Conservation (phyloP, 805 yeast species). For the Candida glaebosa region DNA sequence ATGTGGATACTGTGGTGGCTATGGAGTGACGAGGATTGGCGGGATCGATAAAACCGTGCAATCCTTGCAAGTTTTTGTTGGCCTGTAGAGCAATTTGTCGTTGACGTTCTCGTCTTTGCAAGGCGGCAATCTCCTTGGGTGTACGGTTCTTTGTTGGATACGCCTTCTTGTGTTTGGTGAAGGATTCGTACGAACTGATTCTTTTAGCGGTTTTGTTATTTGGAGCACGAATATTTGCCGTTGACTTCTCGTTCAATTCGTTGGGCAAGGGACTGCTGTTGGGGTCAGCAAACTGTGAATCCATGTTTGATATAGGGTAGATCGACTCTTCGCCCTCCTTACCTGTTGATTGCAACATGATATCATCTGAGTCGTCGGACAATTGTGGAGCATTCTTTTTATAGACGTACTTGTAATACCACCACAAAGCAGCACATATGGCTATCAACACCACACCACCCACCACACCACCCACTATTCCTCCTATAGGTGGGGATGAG, state of each 20-base stretch:
- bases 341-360: conserved; percentile 1
- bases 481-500: conserved; percentile 26
- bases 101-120: conserved; percentile 15
- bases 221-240: conserved; percentile 4
- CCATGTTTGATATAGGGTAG: conserved; percentile 15
- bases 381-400: conserved; percentile 28
- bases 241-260: not conserved
- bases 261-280: conserved; percentile 6
- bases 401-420: conserved; percentile 27
- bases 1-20: conserved; percentile 62
- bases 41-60: conserved; percentile 15
- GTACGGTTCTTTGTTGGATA: conserved; percentile 16
- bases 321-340: conserved; percentile 4
- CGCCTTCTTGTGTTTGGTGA: conserved; percentile 23
- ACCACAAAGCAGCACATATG: conserved; percentile 18
- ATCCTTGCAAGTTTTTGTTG: conserved; percentile 8
- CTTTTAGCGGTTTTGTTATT: conserved; percentile 16
- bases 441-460: conserved; percentile 33
- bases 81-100: conserved; percentile 10
- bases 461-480: conserved; percentile 40
- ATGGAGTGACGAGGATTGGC: conserved; percentile 29
- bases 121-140: conserved; percentile 10
- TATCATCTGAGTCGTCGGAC: conserved; percentile 25
- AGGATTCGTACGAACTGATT: conserved; percentile 40
- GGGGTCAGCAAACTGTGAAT: conserved; percentile 13